phyloP scores from a whole-genome alignment of 345 rosid genomes.

The Populus ilicifolia region DNA sequence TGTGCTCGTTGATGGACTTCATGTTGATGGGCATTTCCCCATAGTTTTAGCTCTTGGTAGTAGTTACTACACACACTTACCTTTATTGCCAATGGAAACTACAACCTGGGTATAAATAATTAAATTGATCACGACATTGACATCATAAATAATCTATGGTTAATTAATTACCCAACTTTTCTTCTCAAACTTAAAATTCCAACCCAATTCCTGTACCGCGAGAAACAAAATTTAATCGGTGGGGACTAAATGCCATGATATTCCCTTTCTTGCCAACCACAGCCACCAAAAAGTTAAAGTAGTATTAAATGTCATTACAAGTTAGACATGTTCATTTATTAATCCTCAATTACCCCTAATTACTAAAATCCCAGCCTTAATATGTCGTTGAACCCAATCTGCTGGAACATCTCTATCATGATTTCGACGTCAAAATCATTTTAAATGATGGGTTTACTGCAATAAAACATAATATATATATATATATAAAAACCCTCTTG shows the following conservation, averaged over 20 bases:
- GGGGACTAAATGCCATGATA: slow-evolving; percentile 5
- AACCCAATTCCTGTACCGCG: neutral
- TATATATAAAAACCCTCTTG: too few species aligned
- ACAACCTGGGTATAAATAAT: too few species aligned
- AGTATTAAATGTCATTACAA: neutral
- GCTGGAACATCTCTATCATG: slow-evolving; percentile 12
- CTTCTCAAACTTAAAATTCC: neutral
- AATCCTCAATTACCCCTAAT: neutral
- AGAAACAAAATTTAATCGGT: neutral
- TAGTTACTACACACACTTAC: too few species aligned
- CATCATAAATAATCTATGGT: neutral
- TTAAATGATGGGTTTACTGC: neutral
- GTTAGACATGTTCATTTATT: neutral
- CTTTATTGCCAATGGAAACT: too few species aligned
- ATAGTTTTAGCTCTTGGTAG: too few species aligned
- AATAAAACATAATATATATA: neutral
- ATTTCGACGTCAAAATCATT: neutral
- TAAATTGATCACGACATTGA: neutral
- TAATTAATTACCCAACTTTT: neutral
- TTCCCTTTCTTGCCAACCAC: slow-evolving; percentile 1
- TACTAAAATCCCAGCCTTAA: slow-evolving; percentile 3
- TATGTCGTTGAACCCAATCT: slow-evolving; percentile 12
- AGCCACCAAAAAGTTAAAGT: neutral
- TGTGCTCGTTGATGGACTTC: too few species aligned
- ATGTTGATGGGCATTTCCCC: too few species aligned